These are phyloP conservation scores for Diaporthe longicolla DNA, from an alignment of 2,329 filamentous ascomycete genomes.

Conservation along the genomic window DNA sequence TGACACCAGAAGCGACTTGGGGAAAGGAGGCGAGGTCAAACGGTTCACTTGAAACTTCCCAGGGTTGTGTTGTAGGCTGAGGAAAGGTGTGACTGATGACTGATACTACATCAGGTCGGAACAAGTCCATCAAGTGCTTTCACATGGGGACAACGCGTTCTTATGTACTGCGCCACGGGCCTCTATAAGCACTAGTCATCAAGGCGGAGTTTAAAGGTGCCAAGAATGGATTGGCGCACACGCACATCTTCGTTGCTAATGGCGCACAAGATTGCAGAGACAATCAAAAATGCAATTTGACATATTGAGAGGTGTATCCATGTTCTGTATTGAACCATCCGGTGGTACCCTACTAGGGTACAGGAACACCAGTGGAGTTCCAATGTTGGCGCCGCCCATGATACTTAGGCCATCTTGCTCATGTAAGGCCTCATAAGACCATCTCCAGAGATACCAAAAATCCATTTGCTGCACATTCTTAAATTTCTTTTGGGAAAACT, in stretches of 20 bases:
- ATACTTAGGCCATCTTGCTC: background rate
- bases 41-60: too few relatives aligned
- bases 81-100: background rate
- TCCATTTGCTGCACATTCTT: too few relatives aligned
- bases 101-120: background rate
- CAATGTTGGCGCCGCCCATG: background rate
- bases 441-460: too few relatives aligned
- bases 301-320: background rate
- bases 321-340: background rate
- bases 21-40: background rate
- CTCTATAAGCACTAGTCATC: background rate
- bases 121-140: background rate
- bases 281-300: background rate
- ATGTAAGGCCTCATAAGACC: too few relatives aligned
- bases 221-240: background rate
- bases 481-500: too few relatives aligned
- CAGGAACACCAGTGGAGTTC: background rate
- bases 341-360: background rate
- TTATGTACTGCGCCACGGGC: constrained; percentile 1
- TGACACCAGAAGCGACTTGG: background rate
- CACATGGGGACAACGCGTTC: background rate
- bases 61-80: background rate
- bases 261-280: background rate
- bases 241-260: background rate
- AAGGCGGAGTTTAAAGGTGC: background rate